Conservation (phyloP, 1,139 yeast genomes). For the Entelexis paramagnoliae region DNA sequence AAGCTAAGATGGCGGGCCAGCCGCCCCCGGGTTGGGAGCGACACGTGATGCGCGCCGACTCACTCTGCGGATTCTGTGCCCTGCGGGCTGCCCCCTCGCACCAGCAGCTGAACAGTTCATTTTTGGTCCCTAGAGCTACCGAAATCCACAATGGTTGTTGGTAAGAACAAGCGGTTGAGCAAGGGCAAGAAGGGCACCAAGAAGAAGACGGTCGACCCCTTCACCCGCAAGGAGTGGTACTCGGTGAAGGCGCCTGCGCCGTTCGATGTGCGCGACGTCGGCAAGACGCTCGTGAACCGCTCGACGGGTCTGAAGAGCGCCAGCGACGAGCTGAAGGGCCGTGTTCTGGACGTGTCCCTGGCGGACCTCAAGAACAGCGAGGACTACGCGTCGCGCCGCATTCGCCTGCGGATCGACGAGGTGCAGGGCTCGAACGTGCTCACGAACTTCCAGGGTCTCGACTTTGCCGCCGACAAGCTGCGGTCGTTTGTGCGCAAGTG, state of each 20-base stretch:
- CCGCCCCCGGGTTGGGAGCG: not conserved
- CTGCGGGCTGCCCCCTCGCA: constrained; percentile 4
- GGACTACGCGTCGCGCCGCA: constrained; percentile 85
- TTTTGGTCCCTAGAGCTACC: constrained; percentile 8
- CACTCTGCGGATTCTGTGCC: constrained; percentile 1
- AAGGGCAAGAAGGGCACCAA: constrained; percentile 93
- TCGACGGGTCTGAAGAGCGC: constrained; percentile 88
- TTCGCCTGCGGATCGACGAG: constrained; percentile 83
- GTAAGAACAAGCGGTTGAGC: constrained; percentile 93
- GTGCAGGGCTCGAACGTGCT: constrained; percentile 86
- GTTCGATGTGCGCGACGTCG: constrained; percentile 86
- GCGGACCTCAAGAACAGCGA: constrained; percentile 90
- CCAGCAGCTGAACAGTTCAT: constrained; percentile 10
- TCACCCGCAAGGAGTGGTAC: constrained; percentile 92
- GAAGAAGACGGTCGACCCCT: constrained; percentile 94
- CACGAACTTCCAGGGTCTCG: constrained; percentile 93
- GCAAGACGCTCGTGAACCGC: constrained; percentile 89
- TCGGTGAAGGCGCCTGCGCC: constrained; percentile 93
- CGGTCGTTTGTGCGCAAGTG: constrained; percentile 88
- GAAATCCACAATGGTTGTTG: constrained; percentile 62
- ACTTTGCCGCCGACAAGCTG: constrained; percentile 82
- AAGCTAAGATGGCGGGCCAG: not conserved
- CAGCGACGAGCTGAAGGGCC: constrained; percentile 84
- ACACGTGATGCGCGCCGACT: constrained; percentile 6
- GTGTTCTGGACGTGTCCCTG: constrained; percentile 75